These are phyloP conservation scores for Priceomyces fermenticarens DNA, from an alignment of 805 yeast species.

Conservation along the genomic window DNA sequence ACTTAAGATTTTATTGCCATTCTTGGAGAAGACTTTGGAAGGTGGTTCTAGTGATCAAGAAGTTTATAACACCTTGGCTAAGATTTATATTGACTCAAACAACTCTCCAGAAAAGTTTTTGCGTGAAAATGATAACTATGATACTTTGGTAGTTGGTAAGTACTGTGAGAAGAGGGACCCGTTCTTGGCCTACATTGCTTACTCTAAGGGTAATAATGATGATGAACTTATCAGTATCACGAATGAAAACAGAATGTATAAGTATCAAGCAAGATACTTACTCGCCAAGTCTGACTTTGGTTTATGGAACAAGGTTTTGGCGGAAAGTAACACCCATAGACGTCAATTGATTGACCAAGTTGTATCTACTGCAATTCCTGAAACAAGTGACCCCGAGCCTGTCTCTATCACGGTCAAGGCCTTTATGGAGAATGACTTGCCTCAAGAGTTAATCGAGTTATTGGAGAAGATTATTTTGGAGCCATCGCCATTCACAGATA, in stretches of 20 bases:
- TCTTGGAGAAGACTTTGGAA: slow-evolving; percentile 82
- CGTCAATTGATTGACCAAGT: slow-evolving; percentile 91
- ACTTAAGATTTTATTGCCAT: slow-evolving; percentile 86
- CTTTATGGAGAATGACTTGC: slow-evolving; percentile 92
- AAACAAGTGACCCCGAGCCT: slow-evolving; percentile 88
- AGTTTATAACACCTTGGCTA: slow-evolving; percentile 91
- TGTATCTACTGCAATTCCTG: slow-evolving; percentile 94
- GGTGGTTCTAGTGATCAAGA: slow-evolving; percentile 88
- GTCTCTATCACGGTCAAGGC: slow-evolving; percentile 91
- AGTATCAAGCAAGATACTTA: slow-evolving; percentile 97
- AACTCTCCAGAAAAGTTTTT: slow-evolving; percentile 96
- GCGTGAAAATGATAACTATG: slow-evolving; percentile 85
- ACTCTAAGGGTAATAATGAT: slow-evolving; percentile 92
- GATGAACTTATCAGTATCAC: slow-evolving; percentile 87
- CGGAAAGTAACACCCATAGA: slow-evolving; percentile 77
- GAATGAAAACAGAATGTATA: slow-evolving; percentile 96
- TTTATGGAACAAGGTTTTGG: slow-evolving; percentile 79
- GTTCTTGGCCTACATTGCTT: slow-evolving; percentile 94
- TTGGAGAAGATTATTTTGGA: slow-evolving; percentile 94
- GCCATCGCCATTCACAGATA: slow-evolving; percentile 95
- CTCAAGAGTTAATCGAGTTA: slow-evolving; percentile 88
- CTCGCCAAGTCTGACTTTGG: slow-evolving; percentile 80
- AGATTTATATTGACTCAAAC: slow-evolving; percentile 96
- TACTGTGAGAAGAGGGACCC: slow-evolving; percentile 99
- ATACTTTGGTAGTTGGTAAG: slow-evolving; percentile 92